Percentiles rank a stretch among this genome's conserved stretches.
Conservation (phyloP, 305 asterid species). For the Fraxinus sp. region DNA sequence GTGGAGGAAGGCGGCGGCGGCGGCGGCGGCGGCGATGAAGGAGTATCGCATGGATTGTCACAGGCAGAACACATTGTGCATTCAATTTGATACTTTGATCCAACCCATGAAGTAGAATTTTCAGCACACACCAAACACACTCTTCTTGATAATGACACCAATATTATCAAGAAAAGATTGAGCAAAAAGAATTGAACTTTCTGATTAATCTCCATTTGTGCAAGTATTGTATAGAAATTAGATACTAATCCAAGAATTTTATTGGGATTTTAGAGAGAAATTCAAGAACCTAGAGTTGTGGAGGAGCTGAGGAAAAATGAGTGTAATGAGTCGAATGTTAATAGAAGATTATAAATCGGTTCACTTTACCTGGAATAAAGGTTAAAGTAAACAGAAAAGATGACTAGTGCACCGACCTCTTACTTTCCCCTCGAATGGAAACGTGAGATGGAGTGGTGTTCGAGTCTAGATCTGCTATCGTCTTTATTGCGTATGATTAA, state of each 20-base stretch:
- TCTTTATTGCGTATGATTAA: too few species aligned
- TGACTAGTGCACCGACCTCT: background rate
- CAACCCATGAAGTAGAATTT: slow-evolving; percentile 48
- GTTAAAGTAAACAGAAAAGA: background rate
- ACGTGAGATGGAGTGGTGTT: too few species aligned
- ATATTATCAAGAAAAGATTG: slow-evolving; percentile 8
- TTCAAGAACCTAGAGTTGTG: background rate
- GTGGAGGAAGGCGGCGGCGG: slow-evolving; percentile 10
- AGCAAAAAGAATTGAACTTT: slow-evolving; percentile 20
- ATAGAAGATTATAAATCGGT: background rate
- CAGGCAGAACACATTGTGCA: slow-evolving; percentile 95
- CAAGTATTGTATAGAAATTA: background rate
- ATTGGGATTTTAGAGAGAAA: background rate
- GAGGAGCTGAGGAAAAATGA: background rate
- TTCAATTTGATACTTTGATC: slow-evolving; percentile 81
- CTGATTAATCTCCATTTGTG: slow-evolving; percentile 37
- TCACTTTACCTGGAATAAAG: background rate
- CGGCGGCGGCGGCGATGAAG: slow-evolving; percentile 54
- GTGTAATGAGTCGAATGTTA: background rate
- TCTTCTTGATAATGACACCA: slow-evolving; percentile 31
- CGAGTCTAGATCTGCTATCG: too few species aligned
- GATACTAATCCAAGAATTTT: background rate
- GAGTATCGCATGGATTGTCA: slow-evolving; percentile 77
- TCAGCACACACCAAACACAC: slow-evolving; percentile 16
- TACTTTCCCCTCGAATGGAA: background rate